Percentiles rank a stretch among this genome's conserved stretches.
Conservation (phyloP, 2,329 filamentous ascomycete species). For the Malbranchea cinnamomea region DNA sequence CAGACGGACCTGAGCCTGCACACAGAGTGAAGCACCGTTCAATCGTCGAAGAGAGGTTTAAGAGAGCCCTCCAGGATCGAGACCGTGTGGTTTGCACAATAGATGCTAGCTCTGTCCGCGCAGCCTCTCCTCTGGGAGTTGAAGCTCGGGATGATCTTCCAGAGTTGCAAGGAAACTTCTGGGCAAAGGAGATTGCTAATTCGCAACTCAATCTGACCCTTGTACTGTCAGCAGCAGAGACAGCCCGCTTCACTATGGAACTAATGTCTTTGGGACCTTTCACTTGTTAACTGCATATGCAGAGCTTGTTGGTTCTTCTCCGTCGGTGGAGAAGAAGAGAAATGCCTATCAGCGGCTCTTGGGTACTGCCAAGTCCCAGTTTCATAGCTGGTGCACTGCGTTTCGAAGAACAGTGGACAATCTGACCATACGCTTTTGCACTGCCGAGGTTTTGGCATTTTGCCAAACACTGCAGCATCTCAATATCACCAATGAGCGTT, state of each 20-base stretch:
- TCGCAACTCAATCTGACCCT: too few relatives aligned
- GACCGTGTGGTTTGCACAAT: conserved; percentile 1
- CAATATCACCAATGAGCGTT: conserved; percentile 14
- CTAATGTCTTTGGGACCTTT: too few relatives aligned
- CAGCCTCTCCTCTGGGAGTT: conserved; percentile 38
- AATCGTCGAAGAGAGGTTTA: not conserved
- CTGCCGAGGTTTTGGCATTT: conserved; percentile 37
- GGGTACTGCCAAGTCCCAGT: too few relatives aligned
- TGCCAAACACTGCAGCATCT: conserved; percentile 37
- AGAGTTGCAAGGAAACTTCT: too few relatives aligned
- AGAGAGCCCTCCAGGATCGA: conserved; percentile 11
- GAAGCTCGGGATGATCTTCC: too few relatives aligned
- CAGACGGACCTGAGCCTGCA: not conserved
- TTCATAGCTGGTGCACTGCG: conserved; percentile 12
- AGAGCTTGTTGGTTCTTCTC: conserved; percentile 24
- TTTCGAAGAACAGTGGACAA: conserved; percentile 12
- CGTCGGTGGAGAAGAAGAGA: conserved; percentile 15
- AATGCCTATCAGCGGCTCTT: conserved; percentile 7
- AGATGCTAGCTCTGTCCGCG: conserved; percentile 15
- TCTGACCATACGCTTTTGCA: conserved; percentile 32
- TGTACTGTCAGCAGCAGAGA: too few relatives aligned
- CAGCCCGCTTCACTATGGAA: too few relatives aligned
- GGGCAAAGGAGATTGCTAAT: too few relatives aligned
- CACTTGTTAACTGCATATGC: conserved; percentile 39
- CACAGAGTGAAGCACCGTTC: conserved; percentile 4